phyloP scores from a whole-genome alignment of 2,329 filamentous ascomycete genomes.

The Pestalotiopsis sp. region DNA sequence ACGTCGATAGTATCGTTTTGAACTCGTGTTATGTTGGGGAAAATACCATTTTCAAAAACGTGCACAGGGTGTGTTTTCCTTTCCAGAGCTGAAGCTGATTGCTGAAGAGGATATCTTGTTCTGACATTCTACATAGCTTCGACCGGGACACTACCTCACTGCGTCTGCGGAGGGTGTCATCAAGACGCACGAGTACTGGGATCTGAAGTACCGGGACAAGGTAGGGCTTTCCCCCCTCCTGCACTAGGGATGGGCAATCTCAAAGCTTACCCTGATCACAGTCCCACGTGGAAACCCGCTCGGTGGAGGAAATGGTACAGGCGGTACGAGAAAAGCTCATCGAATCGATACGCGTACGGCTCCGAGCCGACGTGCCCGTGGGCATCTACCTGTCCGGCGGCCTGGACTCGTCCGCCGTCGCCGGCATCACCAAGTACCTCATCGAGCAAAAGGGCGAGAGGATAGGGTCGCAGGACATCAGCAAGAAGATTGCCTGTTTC shows the following conservation, averaged over 20 bases:
- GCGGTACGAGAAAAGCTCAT: slow-evolving; percentile 51
- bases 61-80: slow-evolving; percentile 28
- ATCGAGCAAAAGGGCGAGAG: slow-evolving; percentile 46
- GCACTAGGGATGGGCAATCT: not conserved
- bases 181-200: slow-evolving; percentile 46
- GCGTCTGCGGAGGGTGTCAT: slow-evolving; percentile 37
- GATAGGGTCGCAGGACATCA: slow-evolving; percentile 44
- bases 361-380: slow-evolving; percentile 60
- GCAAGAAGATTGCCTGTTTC: slow-evolving; percentile 40
- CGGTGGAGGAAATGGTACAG: slow-evolving; percentile 51
- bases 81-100: not conserved
- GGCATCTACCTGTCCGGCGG: slow-evolving; percentile 60
- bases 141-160: slow-evolving; percentile 35
- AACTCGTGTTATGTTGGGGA: slow-evolving; percentile 35
- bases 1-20: slow-evolving; percentile 48
- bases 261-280: not conserved
- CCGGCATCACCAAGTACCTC: slow-evolving; percentile 57
- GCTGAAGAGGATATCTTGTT: not conserved
- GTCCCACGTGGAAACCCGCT: slow-evolving; percentile 41
- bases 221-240: slow-evolving; percentile 25
- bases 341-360: slow-evolving; percentile 53
- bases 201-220: slow-evolving; percentile 54
- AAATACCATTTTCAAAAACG: slow-evolving; percentile 50
- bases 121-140: slow-evolving; percentile 30
- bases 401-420: slow-evolving; percentile 58